Evolutionary conservation across 2,329 filamentous ascomycete species (phyloP), one percentile per base, ranked within the genome.

Genomic region (Geosmithia flava): DNA sequence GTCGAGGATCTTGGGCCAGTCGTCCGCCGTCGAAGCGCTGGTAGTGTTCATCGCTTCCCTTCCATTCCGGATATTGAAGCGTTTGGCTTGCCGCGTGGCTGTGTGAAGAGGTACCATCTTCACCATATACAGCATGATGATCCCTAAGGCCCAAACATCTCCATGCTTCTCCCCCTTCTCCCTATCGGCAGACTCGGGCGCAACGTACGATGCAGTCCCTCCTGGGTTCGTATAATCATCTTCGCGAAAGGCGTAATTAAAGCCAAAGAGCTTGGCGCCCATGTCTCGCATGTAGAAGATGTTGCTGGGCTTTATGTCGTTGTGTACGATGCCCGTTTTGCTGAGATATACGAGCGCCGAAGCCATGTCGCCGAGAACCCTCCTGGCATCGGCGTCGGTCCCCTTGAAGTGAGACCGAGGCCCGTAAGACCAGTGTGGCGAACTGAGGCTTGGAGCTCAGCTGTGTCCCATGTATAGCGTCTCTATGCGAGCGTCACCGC

Each of bases 261-360:
- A 45, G 43, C 20, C 43, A 17, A 45, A 11, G n/a, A 45, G 43
- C 16, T 20, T 23, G 27, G 43, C 43, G 43, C 41, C 41, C 20
- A 11, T 19, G 10, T 42, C 41, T 19, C 41, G 44, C 17, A 44
- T 30, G 43, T 51, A 54, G 5, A 55, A 47, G 37, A 54, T 51
- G 44, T 55, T 55, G 11, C 19, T 40, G 5, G 51, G 52, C 42
- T 55, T 55, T 42, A 54, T 52, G 47, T 54, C 52, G 44, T 54
- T 55, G 44, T 54, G 52, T 2, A 50, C 10, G 10, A 53, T 30
- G 13, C 23, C 29, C 40, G 45, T 13, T 1, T 41, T 33, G 42
- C 51, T 47, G 13, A 55, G 45, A 30, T 54, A 53, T n/a, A 8
- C 20, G 15, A 55, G 50, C 15, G 51, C 53, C 17, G 47, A 47